Base-by-base conservation (phyloP, 1,139 yeast genomes). In the Diutina ranongensis region DNA sequence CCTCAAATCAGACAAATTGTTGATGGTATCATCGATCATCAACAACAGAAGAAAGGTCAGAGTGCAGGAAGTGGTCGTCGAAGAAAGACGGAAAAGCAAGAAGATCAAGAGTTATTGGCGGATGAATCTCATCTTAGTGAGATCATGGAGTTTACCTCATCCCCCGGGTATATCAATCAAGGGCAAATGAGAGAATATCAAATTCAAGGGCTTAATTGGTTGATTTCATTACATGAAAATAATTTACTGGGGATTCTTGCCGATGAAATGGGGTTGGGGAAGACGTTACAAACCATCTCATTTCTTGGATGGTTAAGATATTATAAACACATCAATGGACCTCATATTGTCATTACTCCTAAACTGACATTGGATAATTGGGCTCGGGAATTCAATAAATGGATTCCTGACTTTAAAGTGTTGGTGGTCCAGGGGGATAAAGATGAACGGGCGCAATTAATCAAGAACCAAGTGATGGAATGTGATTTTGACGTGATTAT, bases 391-490 rank as follows among this genome's bases (percentile, higher is more conserved):
- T 87, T 92, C 62, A 78, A 79, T 46, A 82, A 78, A 57, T 92
- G 97, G 97, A 88, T 97, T 0, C 97, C 97, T 0, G 96, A 88
- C n/a, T 94, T 92, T 8, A 80, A 82, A 51, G 88, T 84, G 0
- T 71, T 87, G 44, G 87, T 89, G 2, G 63, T 92, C 31, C 95
- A 87, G 58, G 98, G 98, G 46, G 78, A 77, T 54, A 89, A 89
- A 61, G 94, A 86, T 20, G 80, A 74, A 46, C 76, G 98, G 56
- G 65, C 69, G 0, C 67, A 72, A 2, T 61, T 87, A 44, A 76
- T 92, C 45, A 75, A 77, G 48, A 65, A 77, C 36, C 65, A 74
- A 44, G 61, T 92, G 35, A 57, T 86, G 53, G 66, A 78, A 4
- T 84, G 94, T 45, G 78, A 87, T 48, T 92, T 92, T 58, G 97